Evolutionary conservation across 495 filamentous ascomycete species (phyloP), one percentile per base, ranked within the genome.

Genomic region (Terfezia claveryi): DNA sequence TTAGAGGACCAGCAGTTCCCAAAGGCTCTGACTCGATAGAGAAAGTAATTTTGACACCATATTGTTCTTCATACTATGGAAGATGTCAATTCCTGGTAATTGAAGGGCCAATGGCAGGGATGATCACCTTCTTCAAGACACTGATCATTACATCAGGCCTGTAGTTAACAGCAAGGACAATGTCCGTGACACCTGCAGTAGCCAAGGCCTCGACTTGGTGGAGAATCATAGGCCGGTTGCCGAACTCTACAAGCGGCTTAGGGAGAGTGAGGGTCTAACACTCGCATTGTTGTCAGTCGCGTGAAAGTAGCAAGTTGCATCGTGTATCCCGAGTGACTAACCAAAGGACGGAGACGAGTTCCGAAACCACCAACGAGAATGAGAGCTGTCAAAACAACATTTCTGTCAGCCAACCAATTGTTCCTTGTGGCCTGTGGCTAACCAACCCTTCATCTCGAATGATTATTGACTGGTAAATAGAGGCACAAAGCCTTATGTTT

Each of bases 321-420:
- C 17, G 49, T 44, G 27, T 32, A 54, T 53, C 51, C 38, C 53
- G 52, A 38, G 50, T 37, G 37, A 37, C 57, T 56, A 84, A 95
- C 88, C 72, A 98, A 77, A 71, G 91, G 91, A 68, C 91, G 85
- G 61, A 98, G 80, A 71, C 91, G 89, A 70, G 91, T 98, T 68
- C 91, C 91, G 72, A 96, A 98, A 67, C 91, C 91, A 74, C 91
- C 91, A 70, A 98, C 91, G 67, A 98, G 89, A 81, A 98, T 96
- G 66, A 98, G 80, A 70, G 91, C 91, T 98, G 69, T 62, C 27
- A 32, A 32, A 32, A 23, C 2, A 54, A n/a, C 10, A 36, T 58
- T 54, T 55, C 58, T 37, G 56, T 59, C 58, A 59, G 56, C 37
- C 32, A 57, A 41, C 11, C 12, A 11, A 36, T 11, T 9, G 38